A percentile compares a stretch with the other conserved stretches of the same genome.
These are phyloP conservation scores for Vitis hybrid DNA, from an alignment of 177 flowering plant species.

Conservation along the genomic window DNA sequence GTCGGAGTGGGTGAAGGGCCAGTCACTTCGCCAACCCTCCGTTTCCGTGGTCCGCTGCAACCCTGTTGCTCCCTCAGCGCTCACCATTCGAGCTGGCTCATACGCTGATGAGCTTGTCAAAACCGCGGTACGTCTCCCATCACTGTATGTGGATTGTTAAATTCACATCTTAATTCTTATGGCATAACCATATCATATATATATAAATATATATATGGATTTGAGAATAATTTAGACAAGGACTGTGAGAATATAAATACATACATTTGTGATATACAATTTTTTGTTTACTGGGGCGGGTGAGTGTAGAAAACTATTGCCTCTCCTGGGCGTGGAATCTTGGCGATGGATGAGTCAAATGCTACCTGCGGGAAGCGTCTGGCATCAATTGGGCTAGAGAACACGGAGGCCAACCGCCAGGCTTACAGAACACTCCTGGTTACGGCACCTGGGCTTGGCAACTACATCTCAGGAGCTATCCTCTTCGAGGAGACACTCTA, in stretches of 20 bases:
- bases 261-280: no score
- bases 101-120: constrained; percentile 83
- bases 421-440: constrained; percentile 87
- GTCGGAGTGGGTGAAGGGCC: constrained; percentile 90
- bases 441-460: constrained; percentile 72
- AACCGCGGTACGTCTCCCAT: constrained; percentile 64
- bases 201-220: no score
- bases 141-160: no score
- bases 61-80: constrained; percentile 37
- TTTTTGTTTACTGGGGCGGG: no score
- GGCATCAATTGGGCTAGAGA: constrained; percentile 87
- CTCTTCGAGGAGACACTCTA: constrained; percentile 92
- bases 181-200: no score
- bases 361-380: constrained; percentile 92
- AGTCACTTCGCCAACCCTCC: constrained; percentile 59
- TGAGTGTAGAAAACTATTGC: constrained; percentile 69
- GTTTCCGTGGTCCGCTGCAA: constrained; percentile 38
- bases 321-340: constrained; percentile 84
- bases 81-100: constrained; percentile 60
- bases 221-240: no score
- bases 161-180: neutral
- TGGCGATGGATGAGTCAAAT: constrained; percentile 95
- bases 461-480: constrained; percentile 87
- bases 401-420: constrained; percentile 94
- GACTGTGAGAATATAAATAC: no score